Evolutionary conservation across 352 stramenopile species (phyloP), one percentile per base, ranked within the genome.

Genomic region (Nothophytophthora sp.): DNA sequence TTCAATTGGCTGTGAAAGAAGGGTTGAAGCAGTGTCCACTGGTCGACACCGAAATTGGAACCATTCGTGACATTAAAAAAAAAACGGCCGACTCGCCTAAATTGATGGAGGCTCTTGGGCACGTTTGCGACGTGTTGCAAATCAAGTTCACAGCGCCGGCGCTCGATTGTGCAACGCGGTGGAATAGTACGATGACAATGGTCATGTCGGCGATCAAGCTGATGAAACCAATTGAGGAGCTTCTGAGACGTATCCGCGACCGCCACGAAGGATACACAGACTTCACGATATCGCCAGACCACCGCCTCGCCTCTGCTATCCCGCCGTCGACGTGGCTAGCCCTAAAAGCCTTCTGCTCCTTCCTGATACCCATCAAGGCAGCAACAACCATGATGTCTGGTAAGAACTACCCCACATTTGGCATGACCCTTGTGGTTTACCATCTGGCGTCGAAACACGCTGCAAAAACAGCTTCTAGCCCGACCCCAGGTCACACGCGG

Each of bases 151-250:
- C 16, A 23, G 19, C 41, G 8, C 50, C 50, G 8, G 5, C 27
- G 25, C 22, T 57, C 0, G 39, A 50, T 30, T 50, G 29, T 20
- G 39, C 44, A 2, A 57, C 39, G 5, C 30, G 39, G 6, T 57
- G 39, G 50, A 57, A 57, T 20, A 57, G 50, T n/a, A 57, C 32
- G 2, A 45, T 38, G 49, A 28, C 28, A 1, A 57, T 57, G 30
- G 23, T 57, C 0, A 15, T 48, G n/a, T 44, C 35, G 18, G 22
- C 37, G 18, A 30, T 50, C 4, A 20, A 57, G 0, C 23, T 57
- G 3, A 33, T n/a, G 4, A 45, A 37, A 3, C 22, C 39, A 11
- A 28, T 57, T 16, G 39, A 44, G 18, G 38, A 57, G 12, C 33
- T 51, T 5, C 40, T 36, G 1, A 23, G 40, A 4, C 40, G 25